phyloP scores from a whole-genome alignment of 805 yeast genomes.

The Ogataea thermomethanolica region DNA sequence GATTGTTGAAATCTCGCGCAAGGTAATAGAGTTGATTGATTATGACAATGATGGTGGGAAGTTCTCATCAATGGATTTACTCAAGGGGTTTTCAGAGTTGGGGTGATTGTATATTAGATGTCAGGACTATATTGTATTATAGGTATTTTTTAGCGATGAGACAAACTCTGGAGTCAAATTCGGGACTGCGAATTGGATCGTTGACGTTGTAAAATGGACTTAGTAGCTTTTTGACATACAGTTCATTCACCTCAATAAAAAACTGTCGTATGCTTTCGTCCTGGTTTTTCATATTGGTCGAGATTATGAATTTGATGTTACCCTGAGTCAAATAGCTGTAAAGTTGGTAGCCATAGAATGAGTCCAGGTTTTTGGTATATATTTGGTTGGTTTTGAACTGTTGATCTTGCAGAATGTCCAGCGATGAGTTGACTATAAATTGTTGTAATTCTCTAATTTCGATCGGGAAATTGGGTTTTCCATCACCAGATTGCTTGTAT shows the following conservation, averaged over 20 bases:
- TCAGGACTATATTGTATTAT: conserved; percentile 26
- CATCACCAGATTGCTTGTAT: conserved; percentile 62
- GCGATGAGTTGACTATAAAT: conserved; percentile 80
- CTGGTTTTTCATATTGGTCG: conserved; percentile 52
- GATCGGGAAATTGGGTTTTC: conserved; percentile 58
- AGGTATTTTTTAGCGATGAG: conserved; percentile 73
- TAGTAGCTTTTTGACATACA: conserved; percentile 79
- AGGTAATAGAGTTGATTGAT: conserved; percentile 21
- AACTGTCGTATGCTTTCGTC: conserved; percentile 82
- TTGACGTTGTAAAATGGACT: conserved; percentile 83
- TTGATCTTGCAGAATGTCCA: conserved; percentile 86
- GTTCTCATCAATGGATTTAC: conserved; percentile 32
- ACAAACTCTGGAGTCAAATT: conserved; percentile 73
- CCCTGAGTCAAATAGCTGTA: conserved; percentile 88
- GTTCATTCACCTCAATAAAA: conserved; percentile 79
- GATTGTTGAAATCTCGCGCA: conserved; percentile 20
- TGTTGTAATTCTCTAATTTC: conserved; percentile 80
- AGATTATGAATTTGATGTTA: conserved; percentile 72
- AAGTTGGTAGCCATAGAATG: conserved; percentile 77
- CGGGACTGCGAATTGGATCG: conserved; percentile 67
- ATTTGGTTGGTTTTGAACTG: conserved; percentile 73
- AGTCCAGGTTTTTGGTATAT: conserved; percentile 76
- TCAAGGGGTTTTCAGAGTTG: conserved; percentile 33
- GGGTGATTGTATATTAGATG: conserved; percentile 18
- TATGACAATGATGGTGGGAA: conserved; percentile 23